phyloP scores from a whole-genome alignment of 371 early-diverging fungal species.

The Mucor ambiguus region DNA sequence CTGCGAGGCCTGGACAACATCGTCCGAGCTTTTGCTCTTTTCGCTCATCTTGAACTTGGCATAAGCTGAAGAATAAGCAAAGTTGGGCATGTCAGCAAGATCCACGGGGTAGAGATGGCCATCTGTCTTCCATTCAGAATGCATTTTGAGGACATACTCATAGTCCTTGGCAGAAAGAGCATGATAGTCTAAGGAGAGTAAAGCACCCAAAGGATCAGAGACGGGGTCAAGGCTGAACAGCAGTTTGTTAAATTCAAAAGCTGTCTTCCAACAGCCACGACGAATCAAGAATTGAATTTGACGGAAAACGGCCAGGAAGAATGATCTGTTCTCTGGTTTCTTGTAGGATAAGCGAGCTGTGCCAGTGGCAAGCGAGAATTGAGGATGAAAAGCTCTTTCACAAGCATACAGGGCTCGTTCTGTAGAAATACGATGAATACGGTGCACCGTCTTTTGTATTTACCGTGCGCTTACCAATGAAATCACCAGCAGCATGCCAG shows the following conservation, averaged over 20 bases:
- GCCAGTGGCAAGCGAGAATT: conserved; percentile 76
- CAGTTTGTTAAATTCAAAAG: conserved; percentile 86
- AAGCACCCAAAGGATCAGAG: conserved; percentile 75
- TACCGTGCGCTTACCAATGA: conserved; percentile 63
- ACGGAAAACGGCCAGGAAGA: conserved; percentile 82
- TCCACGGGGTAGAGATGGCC: conserved; percentile 40
- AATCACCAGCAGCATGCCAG: conserved; percentile 73
- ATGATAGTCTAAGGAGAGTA: conserved; percentile 82
- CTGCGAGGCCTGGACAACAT: conserved; percentile 43
- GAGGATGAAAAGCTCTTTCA: conserved; percentile 82
- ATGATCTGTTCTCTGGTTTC: conserved; percentile 76
- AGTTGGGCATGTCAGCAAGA: conserved; percentile 68
- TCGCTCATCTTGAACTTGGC: conserved; percentile 71
- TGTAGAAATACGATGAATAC: too few relatives aligned
- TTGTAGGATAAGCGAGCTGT: conserved; percentile 69
- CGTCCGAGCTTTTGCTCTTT: conserved; percentile 21
- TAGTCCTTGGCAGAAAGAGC: conserved; percentile 81
- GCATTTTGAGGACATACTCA: conserved; percentile 64
- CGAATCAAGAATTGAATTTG: conserved; percentile 85
- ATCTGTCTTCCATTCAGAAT: conserved; percentile 35
- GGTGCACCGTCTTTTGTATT: too few relatives aligned
- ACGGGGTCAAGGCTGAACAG: conserved; percentile 77
- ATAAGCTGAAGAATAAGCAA: conserved; percentile 77
- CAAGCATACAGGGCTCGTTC: conserved; percentile 84
- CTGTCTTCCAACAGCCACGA: conserved; percentile 92